phyloP scores from a whole-genome alignment of 345 rosid genomes.

The Salix udensis region DNA sequence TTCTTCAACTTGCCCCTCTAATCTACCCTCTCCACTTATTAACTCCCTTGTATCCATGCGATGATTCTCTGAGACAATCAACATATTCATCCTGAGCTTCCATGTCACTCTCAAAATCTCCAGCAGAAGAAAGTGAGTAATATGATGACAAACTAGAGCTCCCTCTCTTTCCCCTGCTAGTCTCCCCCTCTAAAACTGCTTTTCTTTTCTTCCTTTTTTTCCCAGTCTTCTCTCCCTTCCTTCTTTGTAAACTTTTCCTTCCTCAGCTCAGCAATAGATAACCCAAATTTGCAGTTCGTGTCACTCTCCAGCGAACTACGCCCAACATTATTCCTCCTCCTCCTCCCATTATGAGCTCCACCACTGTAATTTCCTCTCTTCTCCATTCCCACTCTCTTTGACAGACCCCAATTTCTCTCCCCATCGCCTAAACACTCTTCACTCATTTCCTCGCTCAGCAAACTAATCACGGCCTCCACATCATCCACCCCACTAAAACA shows the following conservation, averaged over 20 bases:
- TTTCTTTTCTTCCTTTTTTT: constrained; percentile 16
- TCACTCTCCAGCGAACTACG: constrained; percentile 29
- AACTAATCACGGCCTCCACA: constrained; percentile 65
- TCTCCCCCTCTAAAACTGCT: constrained; percentile 23
- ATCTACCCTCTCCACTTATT: constrained; percentile 16
- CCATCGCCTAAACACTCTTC: constrained; percentile 33
- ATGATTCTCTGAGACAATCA: constrained; percentile 27
- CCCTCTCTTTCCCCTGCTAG: constrained; percentile 35
- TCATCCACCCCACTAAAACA: constrained; percentile 44
- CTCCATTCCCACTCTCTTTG: constrained; percentile 40
- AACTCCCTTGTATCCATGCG: constrained; percentile 27
- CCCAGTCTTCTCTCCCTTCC: constrained; percentile 31
- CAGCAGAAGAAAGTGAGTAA: constrained; percentile 64
- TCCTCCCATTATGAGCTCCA: constrained; percentile 28
- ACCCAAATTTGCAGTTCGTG: constrained; percentile 26
- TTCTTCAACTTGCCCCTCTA: constrained; percentile 20
- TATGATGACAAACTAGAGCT: constrained; percentile 71
- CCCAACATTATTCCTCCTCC: constrained; percentile 32
- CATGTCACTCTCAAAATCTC: constrained; percentile 52
- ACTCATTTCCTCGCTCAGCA: constrained; percentile 64
- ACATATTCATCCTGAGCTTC: constrained; percentile 42
- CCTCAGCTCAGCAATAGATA: constrained; percentile 19
- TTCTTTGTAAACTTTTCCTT: constrained; percentile 26
- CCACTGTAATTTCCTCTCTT: constrained; percentile 35
- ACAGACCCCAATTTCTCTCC: constrained; percentile 29